Evolutionary conservation across 2,329 filamentous ascomycete genomes (phyloP).

Genomic region (Podosphaera xanthii): DNA sequence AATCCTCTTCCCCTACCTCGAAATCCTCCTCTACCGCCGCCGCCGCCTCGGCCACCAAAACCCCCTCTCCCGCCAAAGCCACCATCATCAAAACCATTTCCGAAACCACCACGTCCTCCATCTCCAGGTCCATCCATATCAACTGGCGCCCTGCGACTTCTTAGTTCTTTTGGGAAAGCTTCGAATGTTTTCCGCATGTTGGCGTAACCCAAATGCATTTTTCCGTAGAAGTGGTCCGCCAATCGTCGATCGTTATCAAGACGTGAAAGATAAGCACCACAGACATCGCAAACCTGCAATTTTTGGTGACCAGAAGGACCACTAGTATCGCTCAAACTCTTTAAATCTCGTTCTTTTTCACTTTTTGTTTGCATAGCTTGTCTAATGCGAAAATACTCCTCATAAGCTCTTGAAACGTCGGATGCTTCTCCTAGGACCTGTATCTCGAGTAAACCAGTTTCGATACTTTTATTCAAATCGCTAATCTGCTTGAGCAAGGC

Average conservation of each 20-base stretch:
- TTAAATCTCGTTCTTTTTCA: constrained; percentile 70
- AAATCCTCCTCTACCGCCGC: constrained; percentile 10
- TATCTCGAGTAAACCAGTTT: constrained; percentile 65
- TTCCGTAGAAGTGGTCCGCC: constrained; percentile 96
- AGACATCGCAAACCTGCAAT: constrained; percentile 94
- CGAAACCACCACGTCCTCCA: constrained; percentile 30
- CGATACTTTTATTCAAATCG: constrained; percentile 56
- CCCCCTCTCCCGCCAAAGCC: constrained; percentile 20
- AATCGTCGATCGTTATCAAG: constrained; percentile 85
- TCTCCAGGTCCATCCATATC: constrained; percentile 29
- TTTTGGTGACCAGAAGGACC: constrained; percentile 93
- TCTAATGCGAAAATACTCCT: constrained; percentile 71
- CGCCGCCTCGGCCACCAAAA: constrained; percentile 10
- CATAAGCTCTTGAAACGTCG: constrained; percentile 58
- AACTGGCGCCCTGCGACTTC: constrained; percentile 39
- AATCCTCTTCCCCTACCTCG: constrained; percentile 13
- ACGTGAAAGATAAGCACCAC: constrained; percentile 76
- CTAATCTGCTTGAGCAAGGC: constrained; percentile 66
- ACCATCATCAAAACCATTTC: constrained; percentile 26
- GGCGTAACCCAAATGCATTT: constrained; percentile 96
- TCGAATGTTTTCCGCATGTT: constrained; percentile 94
- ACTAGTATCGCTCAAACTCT: constrained; percentile 72
- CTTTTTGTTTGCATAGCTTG: constrained; percentile 61
- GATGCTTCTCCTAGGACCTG: constrained; percentile 64
- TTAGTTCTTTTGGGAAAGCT: constrained; percentile 66